phyloP scores from a whole-genome alignment of 495 filamentous ascomycete species.

The Filosporella fistucella region DNA sequence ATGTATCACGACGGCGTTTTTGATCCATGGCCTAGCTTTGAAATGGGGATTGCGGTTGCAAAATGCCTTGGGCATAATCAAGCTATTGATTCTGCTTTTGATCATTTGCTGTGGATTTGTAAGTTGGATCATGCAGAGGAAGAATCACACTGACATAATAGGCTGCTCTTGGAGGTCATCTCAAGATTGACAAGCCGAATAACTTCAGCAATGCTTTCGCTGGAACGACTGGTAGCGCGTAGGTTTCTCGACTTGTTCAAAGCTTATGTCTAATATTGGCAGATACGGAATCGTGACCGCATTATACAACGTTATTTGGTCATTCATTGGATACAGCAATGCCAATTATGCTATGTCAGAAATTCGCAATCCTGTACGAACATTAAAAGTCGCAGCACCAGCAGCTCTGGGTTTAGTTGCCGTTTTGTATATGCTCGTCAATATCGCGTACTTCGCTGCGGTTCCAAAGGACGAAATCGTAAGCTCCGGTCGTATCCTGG shows the following conservation, averaged over 20 bases:
- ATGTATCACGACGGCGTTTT: constrained; percentile 58
- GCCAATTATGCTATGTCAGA: constrained; percentile 59
- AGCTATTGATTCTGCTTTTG: constrained; percentile 61
- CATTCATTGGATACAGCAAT: constrained; percentile 62
- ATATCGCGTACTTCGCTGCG: constrained; percentile 65
- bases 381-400: constrained; percentile 59
- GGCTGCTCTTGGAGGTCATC: constrained; percentile 52
- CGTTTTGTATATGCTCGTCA: constrained; percentile 63
- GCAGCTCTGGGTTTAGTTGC: constrained; percentile 56
- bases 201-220: constrained; percentile 66
- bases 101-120: constrained; percentile 60
- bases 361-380: constrained; percentile 56
- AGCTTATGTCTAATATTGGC: neutral
- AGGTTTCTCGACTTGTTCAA: neutral
- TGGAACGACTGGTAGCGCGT: constrained; percentile 27
- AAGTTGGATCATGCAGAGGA: constrained; percentile 3
- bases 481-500: constrained; percentile 53
- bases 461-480: constrained; percentile 61
- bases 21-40: constrained; percentile 53
- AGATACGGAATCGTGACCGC: constrained; percentile 61
- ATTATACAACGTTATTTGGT: constrained; percentile 63
- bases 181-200: constrained; percentile 50
- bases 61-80: constrained; percentile 63
- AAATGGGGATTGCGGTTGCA: constrained; percentile 67
- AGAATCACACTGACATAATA: no score